These are phyloP conservation scores for Apiospora pterosperma DNA, from an alignment of 2,329 filamentous ascomycete genomes.

Conservation along the genomic window DNA sequence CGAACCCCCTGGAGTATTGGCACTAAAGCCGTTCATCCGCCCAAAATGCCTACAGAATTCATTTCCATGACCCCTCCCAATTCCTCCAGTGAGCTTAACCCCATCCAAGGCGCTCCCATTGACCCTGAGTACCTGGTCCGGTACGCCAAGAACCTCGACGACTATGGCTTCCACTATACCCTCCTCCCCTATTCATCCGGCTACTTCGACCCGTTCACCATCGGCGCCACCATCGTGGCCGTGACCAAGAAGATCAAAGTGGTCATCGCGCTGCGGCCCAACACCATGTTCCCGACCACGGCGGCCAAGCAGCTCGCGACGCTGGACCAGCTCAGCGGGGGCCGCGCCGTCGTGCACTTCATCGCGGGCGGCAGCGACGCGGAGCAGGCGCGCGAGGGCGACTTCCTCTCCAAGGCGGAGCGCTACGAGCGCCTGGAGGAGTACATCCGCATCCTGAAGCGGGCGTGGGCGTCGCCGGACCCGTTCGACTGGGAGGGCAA, in stretches of 20 bases:
- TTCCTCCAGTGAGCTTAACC: constrained; percentile 51
- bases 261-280: constrained; percentile 59
- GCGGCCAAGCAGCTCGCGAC: constrained; percentile 60
- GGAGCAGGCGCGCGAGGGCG: constrained; percentile 58
- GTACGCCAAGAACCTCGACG: constrained; percentile 55
- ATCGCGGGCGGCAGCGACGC: constrained; percentile 59
- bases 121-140: constrained; percentile 54
- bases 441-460: constrained; percentile 58
- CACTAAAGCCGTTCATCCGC: background rate
- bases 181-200: constrained; percentile 56
- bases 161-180: constrained; percentile 60
- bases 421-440: constrained; percentile 57
- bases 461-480: constrained; percentile 53
- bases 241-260: constrained; percentile 57
- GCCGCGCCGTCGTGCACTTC: constrained; percentile 59
- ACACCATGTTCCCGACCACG: constrained; percentile 60
- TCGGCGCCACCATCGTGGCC: constrained; percentile 54
- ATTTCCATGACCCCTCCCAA: constrained; percentile 57
- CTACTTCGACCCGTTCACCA: constrained; percentile 54
- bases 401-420: constrained; percentile 55
- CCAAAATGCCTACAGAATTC: constrained; percentile 48
- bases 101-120: constrained; percentile 46
- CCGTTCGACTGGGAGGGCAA: constrained; percentile 60
- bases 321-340: constrained; percentile 55
- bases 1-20: background rate